These are phyloP conservation scores for Nepenthes gracilis DNA, from an alignment of 148 eudicot species.

Conservation along the genomic window DNA sequence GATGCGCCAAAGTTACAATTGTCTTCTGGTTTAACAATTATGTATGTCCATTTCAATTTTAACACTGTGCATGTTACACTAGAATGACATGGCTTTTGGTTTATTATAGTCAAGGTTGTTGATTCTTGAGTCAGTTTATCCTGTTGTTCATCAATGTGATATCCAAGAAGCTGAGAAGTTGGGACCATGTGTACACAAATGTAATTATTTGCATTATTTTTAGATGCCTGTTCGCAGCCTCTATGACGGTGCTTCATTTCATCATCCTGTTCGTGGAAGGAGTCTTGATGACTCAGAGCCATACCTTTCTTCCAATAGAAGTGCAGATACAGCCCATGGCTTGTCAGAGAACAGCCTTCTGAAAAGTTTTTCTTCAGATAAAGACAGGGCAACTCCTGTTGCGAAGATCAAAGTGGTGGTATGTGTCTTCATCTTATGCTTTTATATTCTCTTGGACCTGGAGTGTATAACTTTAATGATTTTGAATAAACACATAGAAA, in stretches of 20 bases:
- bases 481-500: too few species aligned
- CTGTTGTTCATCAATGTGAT: too few species aligned
- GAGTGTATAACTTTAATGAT: too few species aligned
- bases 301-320: slow-evolving; percentile 27
- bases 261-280: slow-evolving; percentile 22
- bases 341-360: slow-evolving; percentile 53
- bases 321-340: slow-evolving; percentile 31
- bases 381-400: slow-evolving; percentile 59
- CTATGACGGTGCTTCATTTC: slow-evolving; percentile 25
- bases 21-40: too few species aligned
- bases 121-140: background rate
- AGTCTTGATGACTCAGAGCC: slow-evolving; percentile 34
- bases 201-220: slow-evolving; percentile 7
- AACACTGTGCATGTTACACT: too few species aligned
- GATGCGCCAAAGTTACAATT: too few species aligned
- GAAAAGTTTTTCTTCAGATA: slow-evolving; percentile 58
- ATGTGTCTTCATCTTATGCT: slow-evolving; percentile 7
- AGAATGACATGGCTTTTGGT: background rate
- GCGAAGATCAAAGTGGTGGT: slow-evolving; percentile 93
- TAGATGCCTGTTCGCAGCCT: slow-evolving; percentile 33
- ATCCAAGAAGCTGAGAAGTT: too few species aligned
- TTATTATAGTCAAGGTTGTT: background rate
- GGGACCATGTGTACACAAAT: background rate
- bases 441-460: too few species aligned
- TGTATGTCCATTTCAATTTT: too few species aligned